These are phyloP conservation scores for Hypoxylon fuscum DNA, from an alignment of 495 filamentous ascomycete genomes.

Conservation along the genomic window DNA sequence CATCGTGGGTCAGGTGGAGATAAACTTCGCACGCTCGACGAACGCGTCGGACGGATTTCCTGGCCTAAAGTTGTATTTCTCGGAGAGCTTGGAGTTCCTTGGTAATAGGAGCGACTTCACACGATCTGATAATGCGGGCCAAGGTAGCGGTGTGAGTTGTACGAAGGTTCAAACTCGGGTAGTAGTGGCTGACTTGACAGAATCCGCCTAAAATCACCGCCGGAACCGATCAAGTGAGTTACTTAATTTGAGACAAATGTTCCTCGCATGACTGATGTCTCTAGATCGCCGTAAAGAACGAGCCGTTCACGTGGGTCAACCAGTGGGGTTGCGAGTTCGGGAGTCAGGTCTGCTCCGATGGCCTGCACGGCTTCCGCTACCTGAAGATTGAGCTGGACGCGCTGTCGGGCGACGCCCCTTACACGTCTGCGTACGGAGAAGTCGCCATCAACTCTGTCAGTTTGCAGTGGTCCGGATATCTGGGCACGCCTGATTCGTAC, in stretches of 20 bases:
- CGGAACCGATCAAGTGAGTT: slow-evolving; percentile 51
- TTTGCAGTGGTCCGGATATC: slow-evolving; percentile 52
- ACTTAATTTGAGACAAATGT: not conserved
- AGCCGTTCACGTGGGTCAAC: slow-evolving; percentile 53
- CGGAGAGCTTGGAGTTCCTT: slow-evolving; percentile 54
- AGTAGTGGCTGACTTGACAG: slow-evolving; percentile 13
- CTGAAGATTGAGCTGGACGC: slow-evolving; percentile 56
- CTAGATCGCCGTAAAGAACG: slow-evolving; percentile 50
- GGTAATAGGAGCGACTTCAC: slow-evolving; percentile 55
- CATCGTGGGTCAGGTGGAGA: slow-evolving; percentile 47
- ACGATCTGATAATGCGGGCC: slow-evolving; percentile 51
- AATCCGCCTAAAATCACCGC: slow-evolving; percentile 43
- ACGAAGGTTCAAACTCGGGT: not conserved
- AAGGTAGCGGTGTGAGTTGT: slow-evolving; percentile 4
- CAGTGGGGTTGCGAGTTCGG: slow-evolving; percentile 49
- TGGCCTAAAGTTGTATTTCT: slow-evolving; percentile 56
- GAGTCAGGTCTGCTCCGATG: slow-evolving; percentile 55
- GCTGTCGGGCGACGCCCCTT: slow-evolving; percentile 49
- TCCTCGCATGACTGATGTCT: slow-evolving; percentile 15
- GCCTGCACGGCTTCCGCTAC: slow-evolving; percentile 60
- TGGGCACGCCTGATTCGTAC: slow-evolving; percentile 55
- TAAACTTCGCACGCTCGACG: slow-evolving; percentile 37
- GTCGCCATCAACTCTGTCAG: slow-evolving; percentile 49
- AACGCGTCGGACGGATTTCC: slow-evolving; percentile 41
- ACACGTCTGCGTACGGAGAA: slow-evolving; percentile 49